Base-by-base conservation (phyloP, 495 filamentous ascomycete species). In the Penicillium arizonense region DNA sequence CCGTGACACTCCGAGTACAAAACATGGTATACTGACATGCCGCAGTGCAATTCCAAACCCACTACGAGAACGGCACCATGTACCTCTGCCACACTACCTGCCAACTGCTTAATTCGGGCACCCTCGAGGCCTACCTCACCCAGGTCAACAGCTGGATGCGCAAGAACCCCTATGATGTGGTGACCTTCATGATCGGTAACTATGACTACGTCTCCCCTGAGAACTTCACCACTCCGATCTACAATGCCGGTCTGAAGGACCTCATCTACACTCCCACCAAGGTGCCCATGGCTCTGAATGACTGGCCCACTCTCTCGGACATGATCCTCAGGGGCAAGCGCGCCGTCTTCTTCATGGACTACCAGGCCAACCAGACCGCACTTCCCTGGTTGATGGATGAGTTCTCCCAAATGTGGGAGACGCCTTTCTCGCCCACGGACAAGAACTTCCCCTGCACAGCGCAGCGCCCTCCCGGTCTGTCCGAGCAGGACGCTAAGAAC, bases 161-260 rank as follows among this genome's bases (percentile, higher is more conserved):
- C 5, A 62, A 66, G 2, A 84, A 97, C 59, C 91, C 90, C 0
- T 94, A 90, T 67, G 91, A 97, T 56, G 87, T 96, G 4, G 82
- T 97, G n/a, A 96, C 91, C 4, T 82, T 96, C 46, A 73, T 97
- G 7, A 80, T 97, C 41, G 90, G 87, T 13, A 97, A 97, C 68
- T 84, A 79, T 53, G 90, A 94, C 72, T 86, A 74, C 46, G 76
- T 83, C 14, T 61, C 71, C 14, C 82, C 89, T 13, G 71, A 64
- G 13, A 80, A 83, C 46, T 92, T 82, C 65, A 80, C 69, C 13
- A 67, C 57, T 2, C 78, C 83, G 3, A 79, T 97, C 56, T 66
- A 87, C 50, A 75, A 75, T 33, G 83, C 86, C 1, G 91, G 91
- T 10, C 77, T 96, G 16, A 66, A 74, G 28, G 77, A 81, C 35